Evolutionary conservation across 306 rosid genomes (phyloP), one percentile per base, ranked within the genome.

Genomic region (Hippophae rhamnoides): DNA sequence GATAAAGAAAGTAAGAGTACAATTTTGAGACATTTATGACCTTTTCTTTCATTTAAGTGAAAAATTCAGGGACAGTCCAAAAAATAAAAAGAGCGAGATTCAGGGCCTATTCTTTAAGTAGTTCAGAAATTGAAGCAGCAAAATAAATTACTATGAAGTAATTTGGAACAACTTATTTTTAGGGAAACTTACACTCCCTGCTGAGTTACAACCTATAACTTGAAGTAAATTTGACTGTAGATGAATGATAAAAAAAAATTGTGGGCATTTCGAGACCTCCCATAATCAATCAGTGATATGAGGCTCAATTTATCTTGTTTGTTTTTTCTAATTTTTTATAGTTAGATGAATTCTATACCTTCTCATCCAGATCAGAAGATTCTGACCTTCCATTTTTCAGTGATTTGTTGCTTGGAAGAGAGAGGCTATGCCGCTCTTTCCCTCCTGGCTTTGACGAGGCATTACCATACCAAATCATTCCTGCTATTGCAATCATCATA

Each of bases 401-500:
- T 25, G 82, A 48, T 69, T 82, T 84, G 47, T 67, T 57, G 65
- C 69, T 57, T 47, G 77, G 69, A 49, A 64, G 18, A 3, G 89
- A 65, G 18, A 40, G 42, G 74, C 55, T 69, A 0, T 25, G 85
- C 2, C 76, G 84, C 67, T 84, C 95, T 59, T 84, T 87, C 60
- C 93, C 95, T 55, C 82, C 95, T 10, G 93, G 85, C 71, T 82
- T 78, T 13, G 93, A 69, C 51, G 89, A 84, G 65, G 93, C 95
- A 31, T 87, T 82, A 47, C 93, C 89, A 26, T 84, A 84, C 95
- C 95, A 87, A 31, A 84, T 56, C 93, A 87, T 84, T 62, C 92
- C 89, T 43, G 41, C 51, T 57, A 87, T 85, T 6, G 93, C 93
- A 44, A 84, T 72, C 42, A 50, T 7, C 95, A 87, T 87, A 56